Conservation (phyloP, 2,329 filamentous ascomycete genomes). For the Cercospora citrullina region DNA sequence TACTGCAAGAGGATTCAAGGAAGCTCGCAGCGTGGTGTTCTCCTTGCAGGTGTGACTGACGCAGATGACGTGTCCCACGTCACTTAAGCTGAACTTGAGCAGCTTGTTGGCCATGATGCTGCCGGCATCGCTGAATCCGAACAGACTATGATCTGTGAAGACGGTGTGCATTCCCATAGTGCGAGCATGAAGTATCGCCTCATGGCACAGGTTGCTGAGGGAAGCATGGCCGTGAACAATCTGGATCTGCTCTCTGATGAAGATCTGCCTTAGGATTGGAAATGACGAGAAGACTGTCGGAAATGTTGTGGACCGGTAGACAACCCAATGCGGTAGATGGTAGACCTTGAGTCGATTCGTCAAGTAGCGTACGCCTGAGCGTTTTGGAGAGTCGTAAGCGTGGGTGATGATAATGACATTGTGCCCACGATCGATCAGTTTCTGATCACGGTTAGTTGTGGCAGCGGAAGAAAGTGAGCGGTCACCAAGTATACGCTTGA, state of each 20-base stretch:
- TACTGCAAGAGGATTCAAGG: conserved; percentile 92
- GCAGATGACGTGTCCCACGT: conserved; percentile 97
- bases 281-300: conserved; percentile 99
- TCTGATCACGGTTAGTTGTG: conserved; percentile 48
- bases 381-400: conserved; percentile 68
- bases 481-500: conserved; percentile 60
- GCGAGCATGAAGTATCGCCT: conserved; percentile 88
- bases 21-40: conserved; percentile 92
- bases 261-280: conserved; percentile 93
- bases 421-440: conserved; percentile 95
- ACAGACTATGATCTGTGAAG: conserved; percentile 95
- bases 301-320: conserved; percentile 90
- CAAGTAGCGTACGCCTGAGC: conserved; percentile 89
- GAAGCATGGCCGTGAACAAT: conserved; percentile 98
- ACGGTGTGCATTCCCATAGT: conserved; percentile 96
- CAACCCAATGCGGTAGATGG: conserved; percentile 92
- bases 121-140: conserved; percentile 93
- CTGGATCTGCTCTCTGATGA: conserved; percentile 90
- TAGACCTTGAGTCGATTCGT: conserved; percentile 99
- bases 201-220: conserved; percentile 88
- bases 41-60: conserved; percentile 99
- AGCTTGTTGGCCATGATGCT: conserved; percentile 97
- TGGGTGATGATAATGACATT: conserved; percentile 98
- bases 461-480: background rate
- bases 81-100: conserved; percentile 91